Conservation (phyloP, 345 rosid species). For the Linum lewisii region DNA sequence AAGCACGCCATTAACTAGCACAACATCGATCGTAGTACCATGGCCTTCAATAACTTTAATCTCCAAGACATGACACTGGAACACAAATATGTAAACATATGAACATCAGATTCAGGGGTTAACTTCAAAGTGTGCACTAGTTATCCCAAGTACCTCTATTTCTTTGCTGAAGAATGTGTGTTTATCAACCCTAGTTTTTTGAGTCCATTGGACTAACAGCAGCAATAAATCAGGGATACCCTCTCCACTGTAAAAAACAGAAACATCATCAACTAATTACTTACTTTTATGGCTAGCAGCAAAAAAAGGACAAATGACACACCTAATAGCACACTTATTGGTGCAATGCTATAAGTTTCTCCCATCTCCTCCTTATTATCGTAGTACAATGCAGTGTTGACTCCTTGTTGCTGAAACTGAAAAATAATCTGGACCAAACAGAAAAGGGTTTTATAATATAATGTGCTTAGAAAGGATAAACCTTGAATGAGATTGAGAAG, state of each 20-base stretch:
- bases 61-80: slow-evolving; percentile 91
- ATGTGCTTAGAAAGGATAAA: not conserved
- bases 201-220: slow-evolving; percentile 80
- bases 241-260: slow-evolving; percentile 62
- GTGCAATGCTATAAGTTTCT: slow-evolving; percentile 72
- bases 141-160: slow-evolving; percentile 44
- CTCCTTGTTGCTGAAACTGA: slow-evolving; percentile 80
- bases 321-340: slow-evolving; percentile 94
- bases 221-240: slow-evolving; percentile 85
- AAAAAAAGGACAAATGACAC: slow-evolving; percentile 10
- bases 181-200: slow-evolving; percentile 92
- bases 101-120: slow-evolving; percentile 14
- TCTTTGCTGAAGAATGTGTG: slow-evolving; percentile 72
- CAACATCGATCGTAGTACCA: slow-evolving; percentile 94
- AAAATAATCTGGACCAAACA: slow-evolving; percentile 42
- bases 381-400: slow-evolving; percentile 82
- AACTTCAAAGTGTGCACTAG: not conserved
- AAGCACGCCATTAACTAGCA: slow-evolving; percentile 78
- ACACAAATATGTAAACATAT: slow-evolving; percentile 6
- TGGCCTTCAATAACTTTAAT: slow-evolving; percentile 92
- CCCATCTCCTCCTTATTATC: slow-evolving; percentile 79
- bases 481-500: not conserved
- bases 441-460: not conserved
- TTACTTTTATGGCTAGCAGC: not conserved
- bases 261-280: slow-evolving; percentile 15